phyloP scores from a whole-genome alignment of 169 alveolate species.

The Plasmodium vivax region DNA sequence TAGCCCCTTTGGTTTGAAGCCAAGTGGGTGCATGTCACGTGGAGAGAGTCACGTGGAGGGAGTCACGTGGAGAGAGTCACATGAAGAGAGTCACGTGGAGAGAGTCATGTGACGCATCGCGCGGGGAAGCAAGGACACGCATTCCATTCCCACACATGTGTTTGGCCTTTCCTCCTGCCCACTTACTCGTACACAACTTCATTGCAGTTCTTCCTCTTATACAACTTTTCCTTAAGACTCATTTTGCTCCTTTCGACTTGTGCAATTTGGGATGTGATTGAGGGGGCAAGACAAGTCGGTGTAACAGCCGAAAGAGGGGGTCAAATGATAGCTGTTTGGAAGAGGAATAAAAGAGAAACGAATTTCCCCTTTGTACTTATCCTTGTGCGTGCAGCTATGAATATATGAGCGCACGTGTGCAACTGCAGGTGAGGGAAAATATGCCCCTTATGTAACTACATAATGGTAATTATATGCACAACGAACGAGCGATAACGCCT shows the following conservation, averaged over 20 bases:
- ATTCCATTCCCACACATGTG: background rate
- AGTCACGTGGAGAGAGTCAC: no score
- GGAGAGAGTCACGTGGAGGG: background rate
- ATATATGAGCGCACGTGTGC: background rate
- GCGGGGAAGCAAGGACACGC: background rate
- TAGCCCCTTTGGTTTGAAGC: background rate
- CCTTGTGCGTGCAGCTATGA: background rate
- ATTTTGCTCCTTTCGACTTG: conserved; percentile 5
- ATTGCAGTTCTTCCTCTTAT: background rate
- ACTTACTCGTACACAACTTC: conserved; percentile 38
- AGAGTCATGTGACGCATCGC: background rate
- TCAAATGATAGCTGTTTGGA: background rate
- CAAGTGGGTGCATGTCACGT: background rate
- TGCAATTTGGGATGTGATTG: background rate
- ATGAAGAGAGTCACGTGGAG: no score
- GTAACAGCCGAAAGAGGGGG: background rate
- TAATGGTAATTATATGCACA: background rate
- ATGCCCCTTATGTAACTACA: background rate
- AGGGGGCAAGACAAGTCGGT: background rate
- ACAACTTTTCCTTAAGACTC: conserved; percentile 15
- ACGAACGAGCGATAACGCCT: background rate
- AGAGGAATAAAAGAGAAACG: background rate
- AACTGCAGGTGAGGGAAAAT: background rate
- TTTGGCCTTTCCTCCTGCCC: background rate
- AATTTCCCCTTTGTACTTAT: background rate